Evolutionary conservation across 441 rosid genomes (phyloP), one percentile per base, ranked within the genome.

Genomic region (Aquilaria agallochum): DNA sequence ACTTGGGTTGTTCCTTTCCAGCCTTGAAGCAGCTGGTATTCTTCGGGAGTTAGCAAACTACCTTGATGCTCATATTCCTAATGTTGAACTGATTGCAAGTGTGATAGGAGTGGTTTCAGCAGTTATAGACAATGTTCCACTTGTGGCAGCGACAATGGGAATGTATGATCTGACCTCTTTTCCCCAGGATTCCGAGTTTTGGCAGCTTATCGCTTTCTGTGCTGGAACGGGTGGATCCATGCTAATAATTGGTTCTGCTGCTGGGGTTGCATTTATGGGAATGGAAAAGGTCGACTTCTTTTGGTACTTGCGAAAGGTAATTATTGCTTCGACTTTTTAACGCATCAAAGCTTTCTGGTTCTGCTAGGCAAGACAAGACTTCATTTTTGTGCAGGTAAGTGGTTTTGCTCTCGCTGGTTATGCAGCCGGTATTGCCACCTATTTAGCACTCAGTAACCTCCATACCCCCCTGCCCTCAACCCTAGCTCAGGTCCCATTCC

Each of bases 11-110:
- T 34, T 56, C 45, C 62, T 60, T 33, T 60, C 31, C 60, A 93
- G 97, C 74, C 88, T 94, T 69, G 97, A 94, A 73, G 87, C 96
- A 31, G 96, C 99, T n/a, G 99, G 99, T 64, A 56, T 94, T 77
- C 96, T 94, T 27, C 81, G 89, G 34, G 92, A 87, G 75, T 59
- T 94, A 65, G 97, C 99, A 4, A 94, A 89, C 71, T 91, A 85
- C 78, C 90, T 94, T 2, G 95, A 94, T 71, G 76, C 96, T 32
- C 85, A 94, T 68, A 76, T 94, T 64, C 83, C 87, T 7, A 91
- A 79, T 31, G 42, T 83, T 9, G 95, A 90, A 78, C 79, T 94
- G 11, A 77, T 89, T 8, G 94, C 97, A 34, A 87, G 94, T 67
- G 80, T 95, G 31, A 72, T 94, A 2, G 96, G 95, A 63, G 83